phyloP scores from a whole-genome alignment of 1,139 yeast genomes.

The Saccharomyces hybrid region DNA sequence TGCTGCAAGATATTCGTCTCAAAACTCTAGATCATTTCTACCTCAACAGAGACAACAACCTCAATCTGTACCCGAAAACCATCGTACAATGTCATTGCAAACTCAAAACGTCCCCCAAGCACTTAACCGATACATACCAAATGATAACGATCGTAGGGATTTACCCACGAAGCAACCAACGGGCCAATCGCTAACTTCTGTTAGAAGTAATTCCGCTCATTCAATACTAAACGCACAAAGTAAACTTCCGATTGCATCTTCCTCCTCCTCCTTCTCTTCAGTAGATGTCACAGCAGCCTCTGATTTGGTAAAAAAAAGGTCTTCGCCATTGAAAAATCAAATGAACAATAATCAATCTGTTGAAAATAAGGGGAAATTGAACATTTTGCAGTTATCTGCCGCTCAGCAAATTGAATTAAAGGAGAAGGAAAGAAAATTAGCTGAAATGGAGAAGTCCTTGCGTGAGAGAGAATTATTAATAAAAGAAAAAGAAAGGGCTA shows the following conservation, averaged over 20 bases:
- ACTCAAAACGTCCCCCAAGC: conserved; percentile 2
- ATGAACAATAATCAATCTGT: neutral
- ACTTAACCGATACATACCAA: neutral
- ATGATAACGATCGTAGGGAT: conserved; percentile 5
- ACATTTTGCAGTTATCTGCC: conserved; percentile 21
- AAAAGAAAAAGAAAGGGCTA: neutral
- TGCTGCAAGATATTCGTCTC: neutral
- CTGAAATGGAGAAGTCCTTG: conserved; percentile 10
- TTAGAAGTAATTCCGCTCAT: neutral
- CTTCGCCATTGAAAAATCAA: conserved; percentile 12
- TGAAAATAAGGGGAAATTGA: conserved; percentile 15
- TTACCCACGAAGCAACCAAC: neutral
- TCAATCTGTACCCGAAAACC: conserved; percentile 5
- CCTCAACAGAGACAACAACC: conserved; percentile 1
- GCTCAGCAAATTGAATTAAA: conserved; percentile 21
- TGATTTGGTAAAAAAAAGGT: neutral
- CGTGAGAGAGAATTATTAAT: conserved; percentile 8
- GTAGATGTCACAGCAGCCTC: neutral
- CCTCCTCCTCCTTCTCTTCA: neutral
- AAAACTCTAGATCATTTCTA: neutral
- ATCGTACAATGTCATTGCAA: conserved; percentile 8
- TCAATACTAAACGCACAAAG: neutral
- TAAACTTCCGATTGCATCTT: neutral
- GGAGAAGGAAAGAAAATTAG: conserved; percentile 12
- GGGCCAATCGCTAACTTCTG: neutral